Evolutionary conservation across 2,329 filamentous ascomycete genomes (phyloP).

Genomic region (Arthrobotrys sinensis): DNA sequence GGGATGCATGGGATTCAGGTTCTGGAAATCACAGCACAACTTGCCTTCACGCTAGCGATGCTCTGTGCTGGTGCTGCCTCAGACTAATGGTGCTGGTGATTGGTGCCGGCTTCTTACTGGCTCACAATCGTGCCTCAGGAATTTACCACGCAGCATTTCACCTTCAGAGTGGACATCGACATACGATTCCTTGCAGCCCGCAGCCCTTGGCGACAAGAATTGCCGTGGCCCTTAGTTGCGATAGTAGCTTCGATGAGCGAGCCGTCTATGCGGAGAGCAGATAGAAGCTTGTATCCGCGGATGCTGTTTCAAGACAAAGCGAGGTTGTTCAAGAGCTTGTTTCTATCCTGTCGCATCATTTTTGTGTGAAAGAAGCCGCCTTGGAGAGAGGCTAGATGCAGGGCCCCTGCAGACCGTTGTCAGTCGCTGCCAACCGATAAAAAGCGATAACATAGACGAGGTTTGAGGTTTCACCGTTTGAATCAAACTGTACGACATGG

Average conservation of each 20-base stretch:
- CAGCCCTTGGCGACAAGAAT: neutral
- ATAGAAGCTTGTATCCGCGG: neutral
- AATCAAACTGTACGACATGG: neutral
- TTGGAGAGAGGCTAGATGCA: slow-evolving; percentile 35
- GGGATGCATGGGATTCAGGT: slow-evolving; percentile 13
- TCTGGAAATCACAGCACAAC: slow-evolving; percentile 20
- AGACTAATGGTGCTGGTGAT: slow-evolving; percentile 1
- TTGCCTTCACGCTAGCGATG: neutral
- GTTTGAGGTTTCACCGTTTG: neutral
- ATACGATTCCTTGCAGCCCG: neutral
- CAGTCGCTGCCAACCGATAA: slow-evolving; percentile 2
- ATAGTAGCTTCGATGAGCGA: neutral
- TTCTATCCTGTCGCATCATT: neutral
- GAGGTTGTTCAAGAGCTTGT: neutral
- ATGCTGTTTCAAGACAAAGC: slow-evolving; percentile 1
- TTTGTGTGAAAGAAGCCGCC: slow-evolving; percentile 9
- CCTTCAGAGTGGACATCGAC: neutral
- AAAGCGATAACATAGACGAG: slow-evolving; percentile 15
- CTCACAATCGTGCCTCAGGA: slow-evolving; percentile 1
- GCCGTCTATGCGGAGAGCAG: neutral
- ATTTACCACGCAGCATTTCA: neutral
- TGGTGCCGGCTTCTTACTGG: slow-evolving; percentile 5
- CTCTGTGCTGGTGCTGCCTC: neutral
- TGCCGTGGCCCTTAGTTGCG: neutral
- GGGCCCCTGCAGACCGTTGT: slow-evolving; percentile 11